phyloP scores from a whole-genome alignment of 371 early-diverging fungal species.

The Mucor irregularis region DNA sequence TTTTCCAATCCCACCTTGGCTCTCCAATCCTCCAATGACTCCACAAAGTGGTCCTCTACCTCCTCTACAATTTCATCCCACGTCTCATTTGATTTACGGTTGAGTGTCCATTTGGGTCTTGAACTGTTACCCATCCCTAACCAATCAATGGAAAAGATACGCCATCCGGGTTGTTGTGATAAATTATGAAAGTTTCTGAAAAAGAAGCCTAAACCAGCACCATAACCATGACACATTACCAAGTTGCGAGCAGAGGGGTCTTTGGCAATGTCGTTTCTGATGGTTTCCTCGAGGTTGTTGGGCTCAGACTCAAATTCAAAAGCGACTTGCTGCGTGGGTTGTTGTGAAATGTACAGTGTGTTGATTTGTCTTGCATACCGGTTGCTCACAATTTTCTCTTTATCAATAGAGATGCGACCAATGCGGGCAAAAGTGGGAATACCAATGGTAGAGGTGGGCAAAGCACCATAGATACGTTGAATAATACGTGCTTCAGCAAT shows the following conservation, averaged over 20 bases:
- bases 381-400: conserved; percentile 26
- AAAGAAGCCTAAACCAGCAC: conserved; percentile 88
- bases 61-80: conserved; percentile 54
- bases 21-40: conserved; percentile 91
- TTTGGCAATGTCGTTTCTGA: neutral
- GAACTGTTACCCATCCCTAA: conserved; percentile 85
- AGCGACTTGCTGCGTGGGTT: conserved; percentile 19
- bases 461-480: conserved; percentile 41
- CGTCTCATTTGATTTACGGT: conserved; percentile 29
- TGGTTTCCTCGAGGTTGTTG: conserved; percentile 23
- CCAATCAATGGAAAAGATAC: conserved; percentile 86
- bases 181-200: conserved; percentile 80
- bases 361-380: conserved; percentile 28
- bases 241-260: conserved; percentile 39
- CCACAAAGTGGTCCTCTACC: conserved; percentile 86
- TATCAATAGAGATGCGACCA: conserved; percentile 50
- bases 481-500: conserved; percentile 52
- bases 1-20: conserved; percentile 72
- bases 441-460: conserved; percentile 21
- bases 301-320: conserved; percentile 30
- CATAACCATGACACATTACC: conserved; percentile 92
- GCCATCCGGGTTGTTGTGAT: conserved; percentile 64
- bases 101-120: conserved; percentile 66
- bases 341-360: conserved; percentile 32
- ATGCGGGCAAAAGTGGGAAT: conserved; percentile 28